A percentile compares a stretch with the other conserved stretches of the same genome.
These are phyloP conservation scores for Infundibulicybe gibba DNA, from an alignment of 768 basidiomycete species.

Conservation along the genomic window DNA sequence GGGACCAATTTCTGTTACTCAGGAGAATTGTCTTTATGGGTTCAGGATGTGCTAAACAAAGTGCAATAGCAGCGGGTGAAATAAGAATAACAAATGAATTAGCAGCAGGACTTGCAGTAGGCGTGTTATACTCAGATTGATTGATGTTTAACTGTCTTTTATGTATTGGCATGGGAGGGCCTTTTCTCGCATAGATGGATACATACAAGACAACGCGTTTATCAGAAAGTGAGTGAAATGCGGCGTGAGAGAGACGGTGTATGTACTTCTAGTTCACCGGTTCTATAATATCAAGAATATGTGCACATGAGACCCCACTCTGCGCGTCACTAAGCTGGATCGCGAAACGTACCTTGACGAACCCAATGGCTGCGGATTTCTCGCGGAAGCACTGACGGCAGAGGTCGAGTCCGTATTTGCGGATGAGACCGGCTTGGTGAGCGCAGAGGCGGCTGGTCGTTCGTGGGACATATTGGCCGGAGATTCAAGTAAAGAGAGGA, in stretches of 20 bases:
- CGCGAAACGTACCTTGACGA: constrained; percentile 73
- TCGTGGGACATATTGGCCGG: not conserved
- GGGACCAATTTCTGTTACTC: no score
- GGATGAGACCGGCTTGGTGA: constrained; percentile 96
- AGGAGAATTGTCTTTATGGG: no score
- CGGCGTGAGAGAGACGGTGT: not conserved
- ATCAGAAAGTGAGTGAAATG: not conserved
- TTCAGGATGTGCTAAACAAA: no score
- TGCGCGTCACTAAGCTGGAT: not conserved
- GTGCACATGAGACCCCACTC: not conserved
- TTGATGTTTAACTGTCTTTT: not conserved
- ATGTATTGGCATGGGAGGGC: no score
- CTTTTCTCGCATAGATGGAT: constrained; percentile 4
- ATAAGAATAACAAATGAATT: no score
- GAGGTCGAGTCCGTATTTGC: constrained; percentile 95
- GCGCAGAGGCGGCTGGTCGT: constrained; percentile 83
- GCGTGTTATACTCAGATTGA: no score
- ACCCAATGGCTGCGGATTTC: constrained; percentile 90
- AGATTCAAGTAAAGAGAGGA: not conserved
- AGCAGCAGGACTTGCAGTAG: no score
- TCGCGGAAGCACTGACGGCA: constrained; percentile 99
- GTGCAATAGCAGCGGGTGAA: no score
- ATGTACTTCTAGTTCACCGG: constrained; percentile 29
- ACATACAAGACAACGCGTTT: constrained; percentile 11
- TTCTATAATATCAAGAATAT: constrained; percentile 25